These are phyloP conservation scores for Xylaria sp. DNA, from an alignment of 2,329 filamentous ascomycete genomes.

Conservation along the genomic window DNA sequence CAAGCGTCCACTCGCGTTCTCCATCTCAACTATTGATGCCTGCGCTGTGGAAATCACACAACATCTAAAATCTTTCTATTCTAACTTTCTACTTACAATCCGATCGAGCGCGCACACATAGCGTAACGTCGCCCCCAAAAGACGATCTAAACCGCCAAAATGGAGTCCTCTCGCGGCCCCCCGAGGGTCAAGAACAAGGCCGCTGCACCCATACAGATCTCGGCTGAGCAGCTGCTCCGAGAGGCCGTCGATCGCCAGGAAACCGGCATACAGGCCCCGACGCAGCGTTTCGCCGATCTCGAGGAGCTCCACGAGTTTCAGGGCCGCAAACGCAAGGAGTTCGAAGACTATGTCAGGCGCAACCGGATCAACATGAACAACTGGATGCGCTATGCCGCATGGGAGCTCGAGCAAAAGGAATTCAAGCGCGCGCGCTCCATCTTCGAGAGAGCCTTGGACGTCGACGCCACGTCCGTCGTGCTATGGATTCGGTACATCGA, in stretches of 20 bases:
- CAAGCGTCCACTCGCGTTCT: neutral
- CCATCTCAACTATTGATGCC: conserved; percentile 6
- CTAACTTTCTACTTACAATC: neutral
- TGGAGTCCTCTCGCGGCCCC: conserved; percentile 92
- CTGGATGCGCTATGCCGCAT: conserved; percentile 97
- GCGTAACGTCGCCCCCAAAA: neutral
- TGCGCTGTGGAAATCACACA: neutral
- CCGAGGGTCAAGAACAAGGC: conserved; percentile 99
- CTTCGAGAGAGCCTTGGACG: conserved; percentile 94
- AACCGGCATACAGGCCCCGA: conserved; percentile 85
- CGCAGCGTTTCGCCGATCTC: conserved; percentile 93
- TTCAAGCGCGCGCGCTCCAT: conserved; percentile 90
- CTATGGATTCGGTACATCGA: conserved; percentile 96
- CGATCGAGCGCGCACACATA: neutral
- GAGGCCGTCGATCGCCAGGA: conserved; percentile 98
- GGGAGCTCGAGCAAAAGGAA: conserved; percentile 98
- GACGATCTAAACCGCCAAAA: conserved; percentile 55
- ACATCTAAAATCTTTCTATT: neutral
- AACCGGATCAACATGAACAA: conserved; percentile 98
- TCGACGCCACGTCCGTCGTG: conserved; percentile 85
- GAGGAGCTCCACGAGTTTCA: conserved; percentile 99
- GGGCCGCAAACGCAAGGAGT: conserved; percentile 93
- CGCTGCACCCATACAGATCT: conserved; percentile 88
- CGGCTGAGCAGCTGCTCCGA: conserved; percentile 94
- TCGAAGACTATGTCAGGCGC: conserved; percentile 96